Base-by-base conservation (phyloP, 1,284 basidiomycete species). In the Salmacisia buchloeana region DNA sequence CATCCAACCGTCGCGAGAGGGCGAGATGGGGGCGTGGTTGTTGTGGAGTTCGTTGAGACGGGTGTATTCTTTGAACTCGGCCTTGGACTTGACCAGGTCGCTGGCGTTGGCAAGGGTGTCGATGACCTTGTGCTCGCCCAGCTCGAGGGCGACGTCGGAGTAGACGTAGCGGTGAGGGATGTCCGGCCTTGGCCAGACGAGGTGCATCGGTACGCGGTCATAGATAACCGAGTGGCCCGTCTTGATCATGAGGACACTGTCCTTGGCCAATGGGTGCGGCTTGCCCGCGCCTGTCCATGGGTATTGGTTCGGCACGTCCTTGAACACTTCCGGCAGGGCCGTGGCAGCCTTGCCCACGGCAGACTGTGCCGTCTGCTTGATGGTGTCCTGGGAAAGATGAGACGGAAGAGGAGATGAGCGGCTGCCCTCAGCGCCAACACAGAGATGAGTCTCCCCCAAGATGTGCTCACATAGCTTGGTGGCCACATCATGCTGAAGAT, bases 151-250 rank as follows among this genome's bases (percentile, higher is more conserved):
- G n/a, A n/a, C n/a, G n/a, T n/a, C n/a, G n/a, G n/a, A n/a, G n/a
- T n/a, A n/a, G n/a, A n/a, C 45, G 41, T 39, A 49, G 3, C 59
- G 59, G 34, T 46, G 41, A 3, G 59, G 59, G 36, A 60, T 60
- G 21, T 60, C 59, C 21, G 59, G 59, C 31, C 59, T 43, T 29
- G 59, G 59, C 45, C 52, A 46, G 34, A 60, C 45, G 45, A 60
- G 41, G 25, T 60, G 59, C 34, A 49, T 49, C 7, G 59, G 59
- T 45, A 60, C 34, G 9, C 59, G 36, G 15, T 46, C 45, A 29
- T 60, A 60, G 35, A 54, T 38, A 25, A 60, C 59, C 10, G 59
- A 60, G 52, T 60, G 59, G 23, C 59, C 59, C n/a, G 59, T 60
- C 41, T 60, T 60, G 34, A 60, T 36, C 34, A 49, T 60, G 15